Evolutionary conservation across 2,329 filamentous ascomycete species (phyloP).

Genomic region (Penicillium hordei): DNA sequence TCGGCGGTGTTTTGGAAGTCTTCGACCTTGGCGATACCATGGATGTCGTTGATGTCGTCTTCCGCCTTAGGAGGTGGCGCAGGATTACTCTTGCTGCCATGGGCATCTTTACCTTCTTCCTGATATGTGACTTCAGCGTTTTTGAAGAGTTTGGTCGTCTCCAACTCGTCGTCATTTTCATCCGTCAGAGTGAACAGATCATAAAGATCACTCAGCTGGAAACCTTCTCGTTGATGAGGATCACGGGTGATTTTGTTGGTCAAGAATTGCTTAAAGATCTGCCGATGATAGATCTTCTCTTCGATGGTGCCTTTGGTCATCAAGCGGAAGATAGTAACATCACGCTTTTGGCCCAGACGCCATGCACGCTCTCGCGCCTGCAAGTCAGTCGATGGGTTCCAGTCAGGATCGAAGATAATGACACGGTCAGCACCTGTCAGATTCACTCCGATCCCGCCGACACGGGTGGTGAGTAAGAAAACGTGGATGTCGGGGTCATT

Average conservation of each 20-base stretch:
- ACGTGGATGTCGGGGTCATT: constrained; percentile 74
- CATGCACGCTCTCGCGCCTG: constrained; percentile 95
- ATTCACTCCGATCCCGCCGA: constrained; percentile 90
- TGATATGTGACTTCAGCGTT: constrained; percentile 75
- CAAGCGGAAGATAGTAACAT: constrained; percentile 94
- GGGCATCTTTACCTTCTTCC: constrained; percentile 29
- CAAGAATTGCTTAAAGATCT: constrained; percentile 97
- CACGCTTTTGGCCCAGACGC: constrained; percentile 90
- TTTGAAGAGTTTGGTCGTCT: constrained; percentile 83
- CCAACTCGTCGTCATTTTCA: constrained; percentile 67
- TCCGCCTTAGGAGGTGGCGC: constrained; percentile 21
- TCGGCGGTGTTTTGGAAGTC: constrained; percentile 57
- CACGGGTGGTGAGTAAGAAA: constrained; percentile 92
- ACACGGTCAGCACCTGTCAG: constrained; percentile 92
- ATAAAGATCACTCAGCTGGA: constrained; percentile 85
- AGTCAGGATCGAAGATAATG: constrained; percentile 98
- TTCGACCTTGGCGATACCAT: constrained; percentile 65
- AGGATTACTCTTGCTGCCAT: neutral
- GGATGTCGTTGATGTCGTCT: constrained; percentile 55
- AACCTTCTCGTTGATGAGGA: constrained; percentile 87
- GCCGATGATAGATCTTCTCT: constrained; percentile 98
- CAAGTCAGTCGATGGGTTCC: constrained; percentile 95
- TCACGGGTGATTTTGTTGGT: constrained; percentile 95
- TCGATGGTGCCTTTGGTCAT: constrained; percentile 98
- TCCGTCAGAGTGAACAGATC: constrained; percentile 82